Evolutionary conservation across 345 rosid species (phyloP), one percentile per base, ranked within the genome.

Genomic region (thale cress (Arabidopsis thaliana)): DNA sequence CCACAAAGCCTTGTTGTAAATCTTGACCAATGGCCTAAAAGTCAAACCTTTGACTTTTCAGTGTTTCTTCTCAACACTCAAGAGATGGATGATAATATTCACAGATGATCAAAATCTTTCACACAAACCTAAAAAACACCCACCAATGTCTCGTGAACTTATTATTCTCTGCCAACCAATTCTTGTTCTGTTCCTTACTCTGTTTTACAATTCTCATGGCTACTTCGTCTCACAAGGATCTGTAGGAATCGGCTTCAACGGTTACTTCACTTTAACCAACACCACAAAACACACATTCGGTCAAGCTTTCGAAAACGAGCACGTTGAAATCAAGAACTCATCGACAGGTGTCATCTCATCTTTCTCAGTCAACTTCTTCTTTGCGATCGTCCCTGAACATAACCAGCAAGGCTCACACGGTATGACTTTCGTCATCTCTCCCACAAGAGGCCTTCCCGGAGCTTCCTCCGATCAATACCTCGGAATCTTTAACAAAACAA

Each of bases 291-390:
- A 65, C 67, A 1, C 40, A 44, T 28, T 9, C 1, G 86, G 87
- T 11, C 89, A 85, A 55, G 87, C 87, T 63, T 91, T 91, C 56
- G 82, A 82, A 49, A 82, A 75, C 9, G 24, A 62, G 5, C 79
- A 65, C 0, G 12, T 81, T 8, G 1, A 12, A 5, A 67, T 91
- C 85, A 86, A 83, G 75, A 83, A 75, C 70, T 78, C 87, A 13
- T n/a, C 82, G 0, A 5, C 81, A 23, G 63, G 69, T 48, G 67
- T 71, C 58, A 81, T 63, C 57, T 23, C 70, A 74, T 75, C 88
- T 55, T 88, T 88, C 82, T 81, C 91, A 3, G 20, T 89, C 62
- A 76, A 85, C 57, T 89, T 87, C 70, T 76, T 86, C 59, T 91
- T 89, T n/a, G 88, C 81, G 2, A 89, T 92, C 23, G 53, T 69